Evolutionary conservation across 2,329 filamentous ascomycete species (phyloP), one percentile per base, ranked within the genome.

Genomic region (Bipolaris bicolor): DNA sequence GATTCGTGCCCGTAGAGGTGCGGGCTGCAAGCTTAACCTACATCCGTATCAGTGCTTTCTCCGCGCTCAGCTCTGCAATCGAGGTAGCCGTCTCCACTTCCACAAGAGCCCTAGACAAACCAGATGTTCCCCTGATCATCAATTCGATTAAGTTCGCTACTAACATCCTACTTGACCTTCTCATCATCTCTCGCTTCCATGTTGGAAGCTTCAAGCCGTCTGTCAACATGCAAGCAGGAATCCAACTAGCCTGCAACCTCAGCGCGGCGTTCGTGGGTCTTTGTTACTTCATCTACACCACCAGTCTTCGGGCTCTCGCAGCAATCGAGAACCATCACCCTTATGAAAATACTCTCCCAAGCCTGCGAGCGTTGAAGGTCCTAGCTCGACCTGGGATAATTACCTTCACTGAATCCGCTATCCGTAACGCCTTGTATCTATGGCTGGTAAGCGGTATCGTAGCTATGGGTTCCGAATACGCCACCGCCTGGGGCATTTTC

Each of bases 401-500:
- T 36, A 88, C 85, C 0, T 86, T 91, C 37, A 44, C 76, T 6
- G 89, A 91, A 67, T 90, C 88, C 0, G 86, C 85, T 0, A 74
- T 90, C 3, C 80, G 89, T 6, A 92, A 91, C 60, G 81, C 86
- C 0, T 78, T 92, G 0, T 91, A 91, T 58, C 82, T 91, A 0
- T 91, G 88, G 88, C 79, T 91, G 0, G 82, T 91, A 0, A 82
- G 78, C 50, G 85, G 82, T 4, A 88, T 92, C 16, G 82, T 91
- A 0, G 76, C 82, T 0, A 78, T 91, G 57, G 88, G 88, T 0
- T 74, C 78, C 0, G 82, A 85, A 6, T 91, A 91, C 70, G 86
- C 88, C 0, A 91, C 88, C 0, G 87, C 88, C 0, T 92, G 88
- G 88, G 86, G 88, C 1, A 79, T 91, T 9, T 92, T 92, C 77